phyloP scores from a whole-genome alignment of 345 rosid genomes.

The Melaleuca alternifolia region DNA sequence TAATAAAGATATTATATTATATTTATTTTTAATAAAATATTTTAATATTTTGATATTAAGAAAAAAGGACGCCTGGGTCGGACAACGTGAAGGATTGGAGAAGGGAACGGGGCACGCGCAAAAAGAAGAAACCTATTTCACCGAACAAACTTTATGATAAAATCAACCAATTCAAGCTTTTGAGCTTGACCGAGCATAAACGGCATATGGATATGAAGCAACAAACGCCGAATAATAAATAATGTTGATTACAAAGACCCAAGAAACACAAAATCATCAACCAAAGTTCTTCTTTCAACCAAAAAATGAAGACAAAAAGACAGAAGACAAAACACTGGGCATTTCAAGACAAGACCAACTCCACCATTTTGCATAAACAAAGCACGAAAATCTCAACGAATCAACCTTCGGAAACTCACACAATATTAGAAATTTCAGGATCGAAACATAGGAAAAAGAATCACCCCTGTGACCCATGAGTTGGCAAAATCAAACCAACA shows the following conservation, averaged over 20 bases:
- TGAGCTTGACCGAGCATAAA: neutral
- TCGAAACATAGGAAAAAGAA: neutral
- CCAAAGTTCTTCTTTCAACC: neutral
- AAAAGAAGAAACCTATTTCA: conserved; percentile 11
- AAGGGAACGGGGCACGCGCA: conserved; percentile 99
- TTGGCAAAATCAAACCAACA: neutral
- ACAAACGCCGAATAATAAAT: neutral
- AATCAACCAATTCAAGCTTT: neutral
- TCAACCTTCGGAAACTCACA: neutral
- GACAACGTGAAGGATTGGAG: conserved; percentile 40
- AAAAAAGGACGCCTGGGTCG: too few relatives aligned
- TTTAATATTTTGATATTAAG: too few relatives aligned
- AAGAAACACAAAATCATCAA: neutral
- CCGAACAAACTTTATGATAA: neutral
- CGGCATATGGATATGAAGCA: neutral
- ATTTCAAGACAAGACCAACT: neutral
- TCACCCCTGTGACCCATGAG: neutral
- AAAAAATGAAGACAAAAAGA: neutral
- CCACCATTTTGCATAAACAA: neutral
- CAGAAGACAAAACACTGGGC: neutral
- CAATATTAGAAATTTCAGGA: neutral
- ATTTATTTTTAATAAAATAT: too few relatives aligned
- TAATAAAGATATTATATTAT: too few relatives aligned
- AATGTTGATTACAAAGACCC: neutral
- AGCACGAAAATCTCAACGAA: neutral